phyloP scores from a whole-genome alignment of 2,329 filamentous ascomycete species.

The Triangularia setosa region DNA sequence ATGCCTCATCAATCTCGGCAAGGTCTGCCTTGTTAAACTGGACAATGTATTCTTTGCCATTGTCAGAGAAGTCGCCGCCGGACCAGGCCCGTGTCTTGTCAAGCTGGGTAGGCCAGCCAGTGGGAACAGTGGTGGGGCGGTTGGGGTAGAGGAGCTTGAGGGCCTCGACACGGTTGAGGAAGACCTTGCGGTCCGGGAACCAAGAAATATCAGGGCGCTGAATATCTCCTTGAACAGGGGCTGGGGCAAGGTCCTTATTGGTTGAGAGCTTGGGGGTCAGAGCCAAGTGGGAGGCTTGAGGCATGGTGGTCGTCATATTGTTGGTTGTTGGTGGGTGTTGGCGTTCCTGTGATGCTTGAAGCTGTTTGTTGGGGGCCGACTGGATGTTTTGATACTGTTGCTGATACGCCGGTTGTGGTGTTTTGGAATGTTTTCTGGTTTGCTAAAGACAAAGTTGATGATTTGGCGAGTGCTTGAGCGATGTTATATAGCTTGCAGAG shows the following conservation, averaged over 20 bases:
- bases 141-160: constrained; percentile 17
- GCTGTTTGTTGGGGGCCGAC: background rate
- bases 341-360: background rate
- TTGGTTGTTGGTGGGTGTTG: background rate
- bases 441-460: background rate
- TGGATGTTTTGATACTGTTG: background rate
- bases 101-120: constrained; percentile 21
- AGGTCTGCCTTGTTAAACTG: constrained; percentile 20
- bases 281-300: background rate
- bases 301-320: background rate
- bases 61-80: constrained; percentile 22
- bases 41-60: constrained; percentile 18
- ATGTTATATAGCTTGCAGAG: background rate
- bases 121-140: constrained; percentile 22
- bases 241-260: background rate
- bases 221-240: constrained; percentile 6
- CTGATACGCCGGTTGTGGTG: background rate
- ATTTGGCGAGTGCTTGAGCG: background rate
- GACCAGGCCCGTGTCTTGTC: constrained; percentile 20
- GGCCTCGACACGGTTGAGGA: constrained; percentile 21
- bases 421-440: background rate
- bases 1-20: constrained; percentile 22
- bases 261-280: background rate
- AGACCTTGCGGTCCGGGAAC: constrained; percentile 25
- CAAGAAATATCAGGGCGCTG: constrained; percentile 24